These are phyloP conservation scores for Diaporthe sp. DNA, from an alignment of 2,329 filamentous ascomycete genomes.

Conservation along the genomic window DNA sequence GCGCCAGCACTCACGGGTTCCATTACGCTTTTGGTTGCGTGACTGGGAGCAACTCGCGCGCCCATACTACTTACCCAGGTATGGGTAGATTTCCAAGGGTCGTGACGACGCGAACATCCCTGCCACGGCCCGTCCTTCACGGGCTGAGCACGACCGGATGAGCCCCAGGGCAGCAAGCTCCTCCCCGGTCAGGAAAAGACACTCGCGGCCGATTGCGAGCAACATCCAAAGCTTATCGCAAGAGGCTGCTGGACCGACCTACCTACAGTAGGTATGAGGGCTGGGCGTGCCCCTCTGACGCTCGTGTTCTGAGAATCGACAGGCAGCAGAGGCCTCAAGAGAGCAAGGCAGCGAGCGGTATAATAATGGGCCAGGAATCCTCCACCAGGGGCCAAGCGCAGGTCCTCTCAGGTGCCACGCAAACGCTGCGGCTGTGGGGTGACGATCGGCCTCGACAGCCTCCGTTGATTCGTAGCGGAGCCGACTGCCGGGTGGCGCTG, in stretches of 20 bases:
- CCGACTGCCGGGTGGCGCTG: constrained; percentile 32
- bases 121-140: constrained; percentile 8
- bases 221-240: not conserved
- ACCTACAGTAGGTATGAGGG: not conserved
- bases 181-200: not conserved
- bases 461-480: constrained; percentile 21
- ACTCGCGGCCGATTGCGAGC: not conserved
- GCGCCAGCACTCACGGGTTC: not conserved
- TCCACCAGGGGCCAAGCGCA: constrained; percentile 18
- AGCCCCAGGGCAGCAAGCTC: constrained; percentile 13
- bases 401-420: constrained; percentile 34
- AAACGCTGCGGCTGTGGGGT: constrained; percentile 33
- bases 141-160: constrained; percentile 10
- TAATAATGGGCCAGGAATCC: constrained; percentile 5
- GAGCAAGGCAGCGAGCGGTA: constrained; percentile 9
- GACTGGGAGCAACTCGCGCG: constrained; percentile 7
- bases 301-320: not conserved
- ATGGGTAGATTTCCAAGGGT: not conserved
- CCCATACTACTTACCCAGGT: not conserved
- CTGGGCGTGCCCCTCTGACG: not conserved
- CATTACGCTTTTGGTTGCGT: constrained; percentile 4
- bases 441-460: constrained; percentile 27
- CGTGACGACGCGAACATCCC: constrained; percentile 21
- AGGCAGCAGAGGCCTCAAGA: constrained; percentile 4
- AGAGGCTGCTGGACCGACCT: not conserved